Percentiles rank a stretch among this genome's conserved stretches.
These are phyloP conservation scores for Misopates orontium DNA, from an alignment of 257 asterid genomes.

Conservation along the genomic window DNA sequence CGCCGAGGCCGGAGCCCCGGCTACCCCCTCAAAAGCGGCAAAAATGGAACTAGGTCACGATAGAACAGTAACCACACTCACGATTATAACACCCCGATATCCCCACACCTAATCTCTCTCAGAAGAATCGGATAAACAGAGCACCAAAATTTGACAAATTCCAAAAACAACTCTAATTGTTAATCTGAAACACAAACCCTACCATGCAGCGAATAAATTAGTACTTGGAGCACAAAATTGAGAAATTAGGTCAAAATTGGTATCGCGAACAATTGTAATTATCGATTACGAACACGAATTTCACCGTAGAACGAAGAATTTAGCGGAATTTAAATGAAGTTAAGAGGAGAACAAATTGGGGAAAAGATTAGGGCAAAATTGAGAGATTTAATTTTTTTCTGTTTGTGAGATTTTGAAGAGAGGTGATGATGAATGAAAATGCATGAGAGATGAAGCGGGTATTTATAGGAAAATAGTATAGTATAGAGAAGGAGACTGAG, in stretches of 20 bases:
- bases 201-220: constrained; percentile 40
- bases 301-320: no score
- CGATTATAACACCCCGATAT: constrained; percentile 49
- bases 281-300: no score
- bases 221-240: no score
- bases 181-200: constrained; percentile 35
- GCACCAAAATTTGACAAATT: no score
- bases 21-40: constrained; percentile 99
- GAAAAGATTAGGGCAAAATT: no score
- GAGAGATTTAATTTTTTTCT: no score
- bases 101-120: constrained; percentile 97
- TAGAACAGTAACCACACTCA: constrained; percentile 47
- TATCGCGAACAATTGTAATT: no score
- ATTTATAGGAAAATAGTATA: constrained; percentile 63
- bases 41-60: constrained; percentile 66
- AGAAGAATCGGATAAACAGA: constrained; percentile 47
- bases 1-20: constrained; percentile 99
- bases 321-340: no score
- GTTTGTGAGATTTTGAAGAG: no score
- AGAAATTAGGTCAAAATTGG: no score
- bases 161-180: background rate
- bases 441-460: constrained; percentile 45
- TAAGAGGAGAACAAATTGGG: no score
- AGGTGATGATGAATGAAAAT: constrained; percentile 36
- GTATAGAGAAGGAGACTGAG: background rate